A percentile compares a stretch with the other conserved stretches of the same genome.
Conservation (phyloP, 495 filamentous ascomycete species). For the Talaromyces wortmannii region DNA sequence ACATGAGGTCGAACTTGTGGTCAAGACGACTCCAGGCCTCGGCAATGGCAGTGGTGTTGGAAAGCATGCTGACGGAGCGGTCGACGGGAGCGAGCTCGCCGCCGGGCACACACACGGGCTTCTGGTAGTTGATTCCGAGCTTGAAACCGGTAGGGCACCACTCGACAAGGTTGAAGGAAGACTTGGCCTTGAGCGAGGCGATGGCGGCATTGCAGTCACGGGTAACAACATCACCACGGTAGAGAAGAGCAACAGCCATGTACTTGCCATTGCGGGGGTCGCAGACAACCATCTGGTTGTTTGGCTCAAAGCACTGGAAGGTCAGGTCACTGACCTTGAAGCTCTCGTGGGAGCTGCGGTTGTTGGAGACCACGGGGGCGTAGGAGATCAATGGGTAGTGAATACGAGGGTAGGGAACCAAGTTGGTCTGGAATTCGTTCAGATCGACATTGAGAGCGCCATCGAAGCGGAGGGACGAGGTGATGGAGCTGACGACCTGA, state of each 20-base stretch:
- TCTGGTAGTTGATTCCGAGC: slow-evolving; percentile 89
- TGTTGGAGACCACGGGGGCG: slow-evolving; percentile 74
- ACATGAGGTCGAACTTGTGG: slow-evolving; percentile 96
- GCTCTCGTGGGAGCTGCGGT: slow-evolving; percentile 82
- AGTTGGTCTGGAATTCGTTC: slow-evolving; percentile 92
- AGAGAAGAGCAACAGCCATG: slow-evolving; percentile 87
- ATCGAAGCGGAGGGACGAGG: slow-evolving; percentile 83
- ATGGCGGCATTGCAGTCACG: slow-evolving; percentile 78
- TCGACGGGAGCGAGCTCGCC: slow-evolving; percentile 77
- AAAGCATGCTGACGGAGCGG: slow-evolving; percentile 83
- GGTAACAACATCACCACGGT: slow-evolving; percentile 84
- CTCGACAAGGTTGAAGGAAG: slow-evolving; percentile 86
- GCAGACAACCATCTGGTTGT: slow-evolving; percentile 96
- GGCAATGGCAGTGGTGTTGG: slow-evolving; percentile 86
- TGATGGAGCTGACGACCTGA: slow-evolving; percentile 89
- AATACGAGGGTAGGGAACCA: slow-evolving; percentile 87
- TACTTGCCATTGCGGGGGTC: slow-evolving; percentile 90
- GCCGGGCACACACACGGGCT: slow-evolving; percentile 71
- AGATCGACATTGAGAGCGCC: slow-evolving; percentile 88
- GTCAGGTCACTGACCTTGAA: slow-evolving; percentile 86
- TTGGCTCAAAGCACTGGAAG: slow-evolving; percentile 87
- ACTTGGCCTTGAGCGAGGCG: slow-evolving; percentile 75
- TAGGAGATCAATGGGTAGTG: slow-evolving; percentile 90
- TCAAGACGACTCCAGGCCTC: slow-evolving; percentile 87
- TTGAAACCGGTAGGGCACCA: slow-evolving; percentile 98